Base-by-base conservation (phyloP, 1,284 basidiomycete genomes). In the Phenoliferia sp. region DNA sequence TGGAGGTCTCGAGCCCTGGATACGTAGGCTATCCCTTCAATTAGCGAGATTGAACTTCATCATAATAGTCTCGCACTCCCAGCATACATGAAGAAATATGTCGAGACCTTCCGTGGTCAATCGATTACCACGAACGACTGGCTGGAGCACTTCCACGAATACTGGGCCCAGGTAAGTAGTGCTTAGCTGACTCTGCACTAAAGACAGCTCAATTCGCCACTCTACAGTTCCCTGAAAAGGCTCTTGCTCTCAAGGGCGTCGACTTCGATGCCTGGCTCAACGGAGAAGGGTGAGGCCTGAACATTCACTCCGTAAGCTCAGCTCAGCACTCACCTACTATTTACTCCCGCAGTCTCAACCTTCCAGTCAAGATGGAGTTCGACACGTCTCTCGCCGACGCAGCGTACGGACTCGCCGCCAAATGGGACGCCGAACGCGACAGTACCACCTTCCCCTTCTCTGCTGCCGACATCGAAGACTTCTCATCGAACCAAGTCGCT, bases 91-190 rank as follows among this genome's bases (percentile, higher is more conserved):
- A 34, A 44, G 59, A 59, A 48, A 62, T 94, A 93, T 78, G 90
- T 94, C 69, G 83, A 85, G 63, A 87, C 86, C 0, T 92, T 88
- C 79, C 85, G 85, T 70, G 89, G 92, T 19, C 86, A 88, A 77
- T 90, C 90, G 69, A 91, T 98, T 77, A 90, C 89, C 19, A 96
- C 93, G 0, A 82, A 86, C 48, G 85, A 95, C 74, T 98, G 94
- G 93, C 89, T 90, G 75, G 81, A 83, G 5, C 92, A 98, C 77
- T 81, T 99, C 28, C 91, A 89, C 74, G 80, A 77, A n/a, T 95
- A 88, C 78, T 98, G 87, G 56, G 76, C 69, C 48, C 71, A 36
- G 58, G 58, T 39, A 22, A 52, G 19, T 26, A 33, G 10, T 32
- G 4, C 29, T 19, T 57, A 17, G 16, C 56, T 31, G 9, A 34